These are phyloP conservation scores for Trametes coccinea DNA, from an alignment of 768 basidiomycete genomes.

Conservation along the genomic window DNA sequence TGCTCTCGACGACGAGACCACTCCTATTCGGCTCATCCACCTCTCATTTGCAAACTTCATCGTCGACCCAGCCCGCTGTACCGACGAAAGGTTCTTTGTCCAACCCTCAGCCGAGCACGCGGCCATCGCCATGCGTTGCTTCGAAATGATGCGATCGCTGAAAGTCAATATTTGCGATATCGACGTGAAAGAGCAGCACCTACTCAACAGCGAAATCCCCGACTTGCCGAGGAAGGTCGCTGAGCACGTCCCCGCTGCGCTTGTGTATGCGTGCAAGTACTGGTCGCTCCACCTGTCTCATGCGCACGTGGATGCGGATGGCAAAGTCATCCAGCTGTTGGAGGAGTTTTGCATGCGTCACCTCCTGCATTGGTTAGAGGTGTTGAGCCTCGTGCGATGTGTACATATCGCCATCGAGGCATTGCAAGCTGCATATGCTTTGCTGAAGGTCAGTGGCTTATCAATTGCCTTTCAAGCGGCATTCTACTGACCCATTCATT, in stretches of 20 bases:
- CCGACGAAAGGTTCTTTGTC: conserved; percentile 7
- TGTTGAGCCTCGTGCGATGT: too few relatives aligned
- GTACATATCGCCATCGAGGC: too few relatives aligned
- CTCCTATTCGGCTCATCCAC: conserved; percentile 20
- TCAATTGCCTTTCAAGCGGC: too few relatives aligned
- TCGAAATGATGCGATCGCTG: neutral
- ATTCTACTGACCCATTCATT: too few relatives aligned
- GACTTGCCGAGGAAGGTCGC: neutral
- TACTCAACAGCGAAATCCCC: conserved; percentile 8
- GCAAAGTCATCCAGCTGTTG: too few relatives aligned
- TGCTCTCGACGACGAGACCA: neutral
- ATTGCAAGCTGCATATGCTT: too few relatives aligned
- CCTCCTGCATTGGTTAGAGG: too few relatives aligned
- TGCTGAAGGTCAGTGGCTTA: too few relatives aligned
- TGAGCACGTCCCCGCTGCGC: conserved; percentile 10
- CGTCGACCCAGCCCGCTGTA: conserved; percentile 14
- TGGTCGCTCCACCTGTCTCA: conserved; percentile 14
- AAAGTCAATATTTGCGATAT: conserved; percentile 7
- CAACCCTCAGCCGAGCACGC: neutral
- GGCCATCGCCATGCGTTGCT: neutral
- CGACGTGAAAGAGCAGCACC: neutral
- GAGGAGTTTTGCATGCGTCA: too few relatives aligned
- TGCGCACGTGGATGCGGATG: neutral
- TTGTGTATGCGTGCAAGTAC: conserved; percentile 27
- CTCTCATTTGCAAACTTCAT: conserved; percentile 28